Evolutionary conservation across 1,284 basidiomycete species (phyloP).

Genomic region (Schizopora paradoxa): DNA sequence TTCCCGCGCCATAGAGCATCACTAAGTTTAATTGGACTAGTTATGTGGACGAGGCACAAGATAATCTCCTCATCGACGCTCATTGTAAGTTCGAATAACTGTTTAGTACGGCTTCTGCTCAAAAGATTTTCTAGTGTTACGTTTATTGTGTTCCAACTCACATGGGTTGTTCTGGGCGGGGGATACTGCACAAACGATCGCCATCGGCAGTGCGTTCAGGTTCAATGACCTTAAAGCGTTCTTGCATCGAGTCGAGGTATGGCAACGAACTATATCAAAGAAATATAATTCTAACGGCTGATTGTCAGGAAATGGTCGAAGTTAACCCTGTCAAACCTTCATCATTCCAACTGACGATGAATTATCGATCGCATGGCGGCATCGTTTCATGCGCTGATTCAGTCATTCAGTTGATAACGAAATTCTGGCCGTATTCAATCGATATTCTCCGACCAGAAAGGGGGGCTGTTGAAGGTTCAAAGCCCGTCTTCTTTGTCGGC

Average conservation of each 20-base stretch:
- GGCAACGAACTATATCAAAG: no score
- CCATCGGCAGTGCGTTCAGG: conserved; percentile 62
- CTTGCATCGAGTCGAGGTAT: conserved; percentile 53
- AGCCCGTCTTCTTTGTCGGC: conserved; percentile 55
- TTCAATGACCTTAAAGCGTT: conserved; percentile 71
- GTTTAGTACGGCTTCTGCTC: not conserved
- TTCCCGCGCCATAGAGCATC: not conserved
- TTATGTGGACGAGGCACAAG: conserved; percentile 71
- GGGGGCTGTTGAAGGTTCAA: conserved; percentile 53
- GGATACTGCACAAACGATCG: conserved; percentile 75
- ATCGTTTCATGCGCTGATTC: conserved; percentile 64
- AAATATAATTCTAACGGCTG: no score
- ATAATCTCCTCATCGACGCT: conserved; percentile 64
- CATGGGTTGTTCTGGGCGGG: conserved; percentile 74
- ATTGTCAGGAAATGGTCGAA: conserved; percentile 12
- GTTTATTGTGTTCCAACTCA: conserved; percentile 54
- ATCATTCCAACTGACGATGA: conserved; percentile 56
- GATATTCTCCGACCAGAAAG: conserved; percentile 53
- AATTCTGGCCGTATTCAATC: conserved; percentile 63
- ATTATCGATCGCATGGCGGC: conserved; percentile 69
- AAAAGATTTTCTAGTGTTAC: conserved; percentile 41
- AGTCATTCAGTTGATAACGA: conserved; percentile 55
- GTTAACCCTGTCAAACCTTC: conserved; percentile 31
- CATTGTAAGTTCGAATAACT: conserved; percentile 37
- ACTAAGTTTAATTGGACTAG: conserved; percentile 29